Base-by-base conservation (phyloP, 148 eudicot species). In the Cornus kousa region DNA sequence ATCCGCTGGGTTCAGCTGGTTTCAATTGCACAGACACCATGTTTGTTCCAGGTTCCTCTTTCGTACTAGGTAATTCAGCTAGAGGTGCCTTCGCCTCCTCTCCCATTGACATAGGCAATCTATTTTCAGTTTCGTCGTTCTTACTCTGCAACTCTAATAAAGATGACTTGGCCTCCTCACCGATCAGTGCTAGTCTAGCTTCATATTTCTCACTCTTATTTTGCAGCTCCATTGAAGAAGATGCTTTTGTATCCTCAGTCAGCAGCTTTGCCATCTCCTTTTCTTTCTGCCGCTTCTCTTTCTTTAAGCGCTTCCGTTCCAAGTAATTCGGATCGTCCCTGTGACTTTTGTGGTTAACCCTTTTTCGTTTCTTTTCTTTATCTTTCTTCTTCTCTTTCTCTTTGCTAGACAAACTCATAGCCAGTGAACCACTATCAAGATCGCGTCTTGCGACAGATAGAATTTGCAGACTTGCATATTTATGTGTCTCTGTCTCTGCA, bases 281-380 rank as follows among this genome's bases (percentile, higher is more conserved):
- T 75, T 89, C 87, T 85, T 84, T 92, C 57, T 84, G 84, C 82
- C 91, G 93, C 90, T 87, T 96, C 82, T 90, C 97, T 83, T 90
- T 96, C 90, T 93, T 96, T 82, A 84, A 60, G 69, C 98, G 87
- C 81, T 93, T 96, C 74, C 72, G 79, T 79, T 93, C 98, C 78
- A 85, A 68, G 78, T 90, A 90, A 79, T 92, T 91, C 1, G 99
- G 94, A 75, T 95, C 93, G 69, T 86, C 87, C 31, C 76, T 81
- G 73, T 67, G 79, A 37, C 78, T 73, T 67, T 84, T 84, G 68
- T 75, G 83, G 12, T 81, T 87, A 7, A 86, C 92, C 78, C 91
- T 79, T 75, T 90, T 93, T 43, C 98, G 82, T 79, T 88, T 94
- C 89, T 90, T 91, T 5, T 90, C 91, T 76, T 87, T 92, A 60